phyloP scores from a whole-genome alignment of 495 filamentous ascomycete genomes.

The Penicillium taxi region DNA sequence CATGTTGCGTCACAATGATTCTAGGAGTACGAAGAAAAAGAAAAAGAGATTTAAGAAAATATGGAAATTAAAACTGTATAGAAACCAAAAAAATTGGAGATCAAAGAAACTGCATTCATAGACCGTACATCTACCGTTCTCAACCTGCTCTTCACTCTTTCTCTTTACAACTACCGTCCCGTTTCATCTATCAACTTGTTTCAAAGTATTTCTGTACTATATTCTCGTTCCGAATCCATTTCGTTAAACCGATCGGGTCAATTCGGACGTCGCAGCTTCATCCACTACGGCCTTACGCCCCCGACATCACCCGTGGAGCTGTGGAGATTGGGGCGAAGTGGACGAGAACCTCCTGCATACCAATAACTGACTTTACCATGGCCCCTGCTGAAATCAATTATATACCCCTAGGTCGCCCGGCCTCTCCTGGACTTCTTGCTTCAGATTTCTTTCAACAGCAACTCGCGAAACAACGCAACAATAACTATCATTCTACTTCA shows the following conservation, averaged over 20 bases:
- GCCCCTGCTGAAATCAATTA: slow-evolving; percentile 37
- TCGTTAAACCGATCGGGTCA: slow-evolving; percentile 35
- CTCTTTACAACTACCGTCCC: background rate
- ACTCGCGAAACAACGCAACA: slow-evolving; percentile 51
- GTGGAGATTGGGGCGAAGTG: slow-evolving; percentile 31
- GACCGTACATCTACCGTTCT: too few relatives aligned
- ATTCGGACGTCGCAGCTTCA: slow-evolving; percentile 26
- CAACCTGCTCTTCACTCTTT: background rate
- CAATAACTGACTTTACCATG: slow-evolving; percentile 24
- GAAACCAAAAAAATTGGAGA: too few relatives aligned
- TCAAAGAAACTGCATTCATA: too few relatives aligned
- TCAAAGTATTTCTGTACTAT: slow-evolving; percentile 10
- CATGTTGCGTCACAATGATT: slow-evolving; percentile 23
- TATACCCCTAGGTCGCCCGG: slow-evolving; percentile 38
- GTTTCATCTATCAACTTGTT: background rate
- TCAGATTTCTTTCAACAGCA: slow-evolving; percentile 54
- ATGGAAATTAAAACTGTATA: too few relatives aligned
- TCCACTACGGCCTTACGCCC: slow-evolving; percentile 26
- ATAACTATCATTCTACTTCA: slow-evolving; percentile 56
- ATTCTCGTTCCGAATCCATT: slow-evolving; percentile 25
- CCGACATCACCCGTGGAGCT: slow-evolving; percentile 42
- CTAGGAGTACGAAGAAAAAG: too few relatives aligned
- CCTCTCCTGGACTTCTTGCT: slow-evolving; percentile 43
- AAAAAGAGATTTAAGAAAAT: too few relatives aligned
- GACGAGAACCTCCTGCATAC: slow-evolving; percentile 23